Conservation (phyloP, 768 basidiomycete genomes). For the Gelatoporia subvermispora region DNA sequence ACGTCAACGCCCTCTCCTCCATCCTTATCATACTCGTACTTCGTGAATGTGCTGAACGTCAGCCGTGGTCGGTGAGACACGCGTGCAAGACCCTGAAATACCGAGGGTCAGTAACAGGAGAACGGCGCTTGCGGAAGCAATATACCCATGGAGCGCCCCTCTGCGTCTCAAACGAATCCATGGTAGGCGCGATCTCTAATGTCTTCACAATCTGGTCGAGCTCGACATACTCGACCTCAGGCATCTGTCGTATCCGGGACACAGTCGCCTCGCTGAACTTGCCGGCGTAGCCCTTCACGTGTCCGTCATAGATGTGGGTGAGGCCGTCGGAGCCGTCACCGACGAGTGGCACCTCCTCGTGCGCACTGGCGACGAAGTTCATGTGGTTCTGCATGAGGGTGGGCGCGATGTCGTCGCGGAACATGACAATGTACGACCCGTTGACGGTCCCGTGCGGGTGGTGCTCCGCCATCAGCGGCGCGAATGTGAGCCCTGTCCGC, state of each 20-base stretch:
- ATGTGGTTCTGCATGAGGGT: slow-evolving; percentile 68
- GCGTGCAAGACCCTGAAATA: slow-evolving; percentile 81
- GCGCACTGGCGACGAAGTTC: slow-evolving; percentile 66
- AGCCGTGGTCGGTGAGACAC: slow-evolving; percentile 83
- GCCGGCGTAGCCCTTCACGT: slow-evolving; percentile 78
- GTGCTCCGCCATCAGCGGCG: slow-evolving; percentile 53
- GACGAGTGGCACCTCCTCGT: slow-evolving; percentile 49
- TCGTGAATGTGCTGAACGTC: slow-evolving; percentile 74
- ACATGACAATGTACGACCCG: slow-evolving; percentile 92
- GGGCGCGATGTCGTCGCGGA: slow-evolving; percentile 65
- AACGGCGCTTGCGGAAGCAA: no score
- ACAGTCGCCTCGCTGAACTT: slow-evolving; percentile 66
- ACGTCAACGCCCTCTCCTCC: slow-evolving; percentile 96
- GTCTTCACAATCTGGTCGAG: slow-evolving; percentile 90
- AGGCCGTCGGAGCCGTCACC: slow-evolving; percentile 50
- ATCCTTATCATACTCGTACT: slow-evolving; percentile 62
- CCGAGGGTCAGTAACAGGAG: not conserved
- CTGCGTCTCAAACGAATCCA: slow-evolving; percentile 36
- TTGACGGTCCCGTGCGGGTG: slow-evolving; percentile 72
- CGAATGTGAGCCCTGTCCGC: slow-evolving; percentile 46
- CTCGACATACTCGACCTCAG: slow-evolving; percentile 92
- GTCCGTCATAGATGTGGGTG: slow-evolving; percentile 71
- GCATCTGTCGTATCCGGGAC: slow-evolving; percentile 71
- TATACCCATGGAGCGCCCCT: slow-evolving; percentile 82
- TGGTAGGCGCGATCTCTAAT: slow-evolving; percentile 35